These are phyloP conservation scores for Prunella vulgaris DNA, from an alignment of 257 asterid genomes.

Conservation along the genomic window DNA sequence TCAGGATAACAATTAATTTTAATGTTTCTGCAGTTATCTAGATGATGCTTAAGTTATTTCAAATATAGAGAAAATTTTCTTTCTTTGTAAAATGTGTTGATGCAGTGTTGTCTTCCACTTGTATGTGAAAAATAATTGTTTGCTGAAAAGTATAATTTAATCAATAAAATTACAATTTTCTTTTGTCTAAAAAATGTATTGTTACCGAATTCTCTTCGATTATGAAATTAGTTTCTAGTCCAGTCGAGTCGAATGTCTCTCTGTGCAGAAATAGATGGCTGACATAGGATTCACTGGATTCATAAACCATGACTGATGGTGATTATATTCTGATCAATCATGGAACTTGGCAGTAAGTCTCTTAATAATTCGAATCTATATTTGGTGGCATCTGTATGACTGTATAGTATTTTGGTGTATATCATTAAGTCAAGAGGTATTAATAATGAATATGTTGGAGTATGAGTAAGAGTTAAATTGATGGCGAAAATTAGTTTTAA, in stretches of 20 bases:
- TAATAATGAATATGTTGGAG: neutral
- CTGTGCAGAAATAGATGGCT: too few species aligned
- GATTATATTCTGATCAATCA: neutral
- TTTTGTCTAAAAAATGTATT: neutral
- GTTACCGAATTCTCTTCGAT: too few species aligned
- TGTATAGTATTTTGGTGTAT: neutral
- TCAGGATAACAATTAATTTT: constrained; percentile 31
- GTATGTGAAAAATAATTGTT: neutral
- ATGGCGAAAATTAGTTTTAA: neutral
- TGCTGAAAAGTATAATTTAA: neutral
- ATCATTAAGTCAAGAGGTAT: neutral
- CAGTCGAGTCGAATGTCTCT: too few species aligned
- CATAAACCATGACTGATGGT: neutral
- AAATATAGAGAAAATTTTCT: neutral
- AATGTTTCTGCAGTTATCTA: too few species aligned
- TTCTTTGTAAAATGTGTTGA: neutral
- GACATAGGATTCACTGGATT: too few species aligned
- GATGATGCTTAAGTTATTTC: too few species aligned
- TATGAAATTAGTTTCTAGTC: neutral
- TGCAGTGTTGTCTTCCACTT: constrained; percentile 13
- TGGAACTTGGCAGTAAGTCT: neutral
- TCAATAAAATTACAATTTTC: neutral
- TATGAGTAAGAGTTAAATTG: neutral
- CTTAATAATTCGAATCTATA: neutral
- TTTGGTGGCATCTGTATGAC: neutral